These are phyloP conservation scores for Penicillium bovifimosum DNA, from an alignment of 495 filamentous ascomycete genomes.

Conservation along the genomic window DNA sequence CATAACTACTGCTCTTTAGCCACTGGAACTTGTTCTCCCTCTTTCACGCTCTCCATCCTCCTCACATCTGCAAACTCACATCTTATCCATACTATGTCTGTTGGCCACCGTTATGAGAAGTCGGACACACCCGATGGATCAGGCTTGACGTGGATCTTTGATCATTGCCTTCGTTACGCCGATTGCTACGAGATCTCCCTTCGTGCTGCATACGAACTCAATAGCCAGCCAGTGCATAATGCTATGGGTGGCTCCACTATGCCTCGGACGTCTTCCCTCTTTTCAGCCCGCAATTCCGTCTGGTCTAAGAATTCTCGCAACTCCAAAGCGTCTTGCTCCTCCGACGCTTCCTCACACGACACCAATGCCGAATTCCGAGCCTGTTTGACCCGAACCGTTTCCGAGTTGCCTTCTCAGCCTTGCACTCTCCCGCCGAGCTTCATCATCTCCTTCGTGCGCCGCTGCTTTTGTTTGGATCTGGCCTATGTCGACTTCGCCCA, in stretches of 20 bases:
- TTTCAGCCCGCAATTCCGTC: background rate
- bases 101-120: slow-evolving; percentile 1
- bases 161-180: slow-evolving; percentile 63
- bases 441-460: slow-evolving; percentile 58
- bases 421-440: slow-evolving; percentile 63
- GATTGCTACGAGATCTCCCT: slow-evolving; percentile 66
- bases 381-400: slow-evolving; percentile 58
- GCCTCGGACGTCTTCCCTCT: slow-evolving; percentile 28
- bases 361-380: slow-evolving; percentile 57
- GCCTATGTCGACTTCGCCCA: slow-evolving; percentile 65
- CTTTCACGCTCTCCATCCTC: background rate
- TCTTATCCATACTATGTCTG: slow-evolving; percentile 20
- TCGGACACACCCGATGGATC: slow-evolving; percentile 37
- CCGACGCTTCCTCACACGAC: slow-evolving; percentile 35
- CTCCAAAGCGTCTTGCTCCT: slow-evolving; percentile 32
- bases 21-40: background rate
- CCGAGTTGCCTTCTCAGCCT: slow-evolving; percentile 56
- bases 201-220: slow-evolving; percentile 69
- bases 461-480: slow-evolving; percentile 54
- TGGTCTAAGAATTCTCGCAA: slow-evolving; percentile 18
- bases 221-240: slow-evolving; percentile 50
- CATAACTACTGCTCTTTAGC: slow-evolving; percentile 3
- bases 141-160: slow-evolving; percentile 56
- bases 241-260: slow-evolving; percentile 25
- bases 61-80: background rate